Evolutionary conservation across 2,329 filamentous ascomycete species (phyloP).

Genomic region (Aureobasidium sp.): DNA sequence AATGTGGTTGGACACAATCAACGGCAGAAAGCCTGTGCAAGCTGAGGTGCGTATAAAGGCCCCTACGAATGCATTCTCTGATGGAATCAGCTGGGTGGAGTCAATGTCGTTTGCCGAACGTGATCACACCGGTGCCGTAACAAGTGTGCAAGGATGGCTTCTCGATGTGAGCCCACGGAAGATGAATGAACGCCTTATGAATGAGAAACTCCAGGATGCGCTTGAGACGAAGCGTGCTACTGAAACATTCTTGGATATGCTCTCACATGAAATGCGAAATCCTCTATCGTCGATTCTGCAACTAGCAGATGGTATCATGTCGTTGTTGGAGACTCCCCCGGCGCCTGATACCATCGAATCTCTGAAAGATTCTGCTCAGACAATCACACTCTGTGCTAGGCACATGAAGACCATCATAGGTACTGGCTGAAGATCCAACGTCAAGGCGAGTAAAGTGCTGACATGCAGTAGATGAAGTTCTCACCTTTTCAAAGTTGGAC

Average conservation of each 20-base stretch:
- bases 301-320: constrained; percentile 33
- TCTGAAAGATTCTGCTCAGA: constrained; percentile 19
- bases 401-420: constrained; percentile 32
- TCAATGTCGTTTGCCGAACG: not conserved
- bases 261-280: constrained; percentile 36
- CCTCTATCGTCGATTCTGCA: constrained; percentile 32
- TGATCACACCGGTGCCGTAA: not conserved
- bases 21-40: not conserved
- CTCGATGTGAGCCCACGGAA: not conserved
- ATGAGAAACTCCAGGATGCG: constrained; percentile 25
- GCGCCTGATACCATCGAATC: constrained; percentile 1
- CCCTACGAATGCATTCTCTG: not conserved
- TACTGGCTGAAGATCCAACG: not conserved
- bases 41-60: not conserved
- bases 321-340: constrained; percentile 17
- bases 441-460: not conserved
- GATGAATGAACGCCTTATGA: constrained; percentile 8
- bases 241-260: constrained; percentile 25
- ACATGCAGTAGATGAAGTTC: constrained; percentile 19
- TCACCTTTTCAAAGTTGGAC: constrained; percentile 33
- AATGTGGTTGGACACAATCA: not conserved
- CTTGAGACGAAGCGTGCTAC: constrained; percentile 29
- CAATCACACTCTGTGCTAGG: constrained; percentile 23
- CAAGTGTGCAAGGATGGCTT: not conserved
- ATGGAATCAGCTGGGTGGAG: not conserved